Evolutionary conservation across 2,329 filamentous ascomycete genomes (phyloP), one percentile per base, ranked within the genome.

Genomic region (Tolypocladium ophioglossoides): DNA sequence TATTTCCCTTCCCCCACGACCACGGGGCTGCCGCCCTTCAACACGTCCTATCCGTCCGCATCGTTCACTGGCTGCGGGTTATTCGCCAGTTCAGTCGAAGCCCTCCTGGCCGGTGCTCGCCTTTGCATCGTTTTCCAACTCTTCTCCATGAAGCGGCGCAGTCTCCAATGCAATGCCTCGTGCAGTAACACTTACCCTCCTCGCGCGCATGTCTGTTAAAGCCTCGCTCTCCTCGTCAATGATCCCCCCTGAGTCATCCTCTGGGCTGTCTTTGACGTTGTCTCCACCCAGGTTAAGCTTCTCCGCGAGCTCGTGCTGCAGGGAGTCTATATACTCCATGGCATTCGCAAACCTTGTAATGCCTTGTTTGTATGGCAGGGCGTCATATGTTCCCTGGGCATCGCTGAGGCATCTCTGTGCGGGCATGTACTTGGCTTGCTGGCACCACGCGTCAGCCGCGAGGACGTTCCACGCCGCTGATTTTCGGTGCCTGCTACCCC

Each of bases 401-500:
- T 87, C 83, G 50, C 87, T 83, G 1, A 97, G 78, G 59, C 88
- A 89, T 55, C 82, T 79, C 60, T 89, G 87, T 1, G 91, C 88
- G 64, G 95, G 87, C 16, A 87, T 81, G 52, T 84, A 83, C 64
- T 92, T 91, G 37, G 80, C 83, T 58, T 91, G 80, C 51, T 80
- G 79, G 53, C 92, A 76, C 94, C 94, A 99, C 1, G 84, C 80
- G 62, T 96, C 87, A 0, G 91, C 85, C 1, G 89, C 87, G 40
- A 96, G 78, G 24, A 94, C 78, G 60, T 85, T 87, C 91, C 91
- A 99, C 59, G 95, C 80, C 0, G 89, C 94, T 2, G 91, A 88
- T 74, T 96, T 99, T 50, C 94, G 80, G 56, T 79, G 80, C 57
- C 92, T 80, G 10, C 80, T 78, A 18, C 91, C 91, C 77, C 85